Evolutionary conservation across 2,329 filamentous ascomycete species (phyloP), one percentile per base, ranked within the genome.

Genomic region (Albophoma yamanashiensis): DNA sequence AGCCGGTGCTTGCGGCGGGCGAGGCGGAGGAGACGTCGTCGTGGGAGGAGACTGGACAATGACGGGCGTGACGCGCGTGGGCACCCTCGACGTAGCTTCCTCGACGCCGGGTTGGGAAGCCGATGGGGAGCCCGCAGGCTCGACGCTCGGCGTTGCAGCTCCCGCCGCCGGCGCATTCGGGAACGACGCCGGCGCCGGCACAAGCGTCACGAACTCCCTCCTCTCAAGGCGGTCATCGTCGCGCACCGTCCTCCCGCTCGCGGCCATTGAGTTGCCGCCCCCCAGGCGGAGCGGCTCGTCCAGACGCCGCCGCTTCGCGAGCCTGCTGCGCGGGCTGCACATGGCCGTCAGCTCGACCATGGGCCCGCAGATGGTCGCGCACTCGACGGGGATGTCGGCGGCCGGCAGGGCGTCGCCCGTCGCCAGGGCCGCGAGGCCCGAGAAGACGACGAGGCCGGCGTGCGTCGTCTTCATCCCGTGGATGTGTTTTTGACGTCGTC

Each of bases 301-400:
- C 42, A 58, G n/a, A 8, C 45, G 27, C 27, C 43, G 45, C 39
- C 50, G 38, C 17, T 59, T 42, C 36, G 25, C 15, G 38, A 58
- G 14, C 56, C 50, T 31, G 50, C 47, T 14, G 62, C 60, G 63
- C 25, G 61, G 60, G 62, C 69, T 68, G 68, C 75, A 77, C 53
- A 70, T 69, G 12, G 66, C 66, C 39, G 73, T 72, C n/a, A 77
- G 65, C 65, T 77, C 75, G 60, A 77, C 74, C 56, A 77, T 72
- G 58, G 75, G 75, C 5, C 74, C 75, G 66, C 75, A 77, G 58
- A 77, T 76, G 45, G 71, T 72, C 42, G 73, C 73, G 61, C 75
- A 77, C 58, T 68, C 67, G 27, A 75, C 60, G 39, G 75, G 75
- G 20, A 77, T 72, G 34, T 74, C 71, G 27, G 73, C 66, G 15